These are phyloP conservation scores for Mortierella hygrophila DNA, from an alignment of 192 early-diverging fungal genomes.

Conservation along the genomic window DNA sequence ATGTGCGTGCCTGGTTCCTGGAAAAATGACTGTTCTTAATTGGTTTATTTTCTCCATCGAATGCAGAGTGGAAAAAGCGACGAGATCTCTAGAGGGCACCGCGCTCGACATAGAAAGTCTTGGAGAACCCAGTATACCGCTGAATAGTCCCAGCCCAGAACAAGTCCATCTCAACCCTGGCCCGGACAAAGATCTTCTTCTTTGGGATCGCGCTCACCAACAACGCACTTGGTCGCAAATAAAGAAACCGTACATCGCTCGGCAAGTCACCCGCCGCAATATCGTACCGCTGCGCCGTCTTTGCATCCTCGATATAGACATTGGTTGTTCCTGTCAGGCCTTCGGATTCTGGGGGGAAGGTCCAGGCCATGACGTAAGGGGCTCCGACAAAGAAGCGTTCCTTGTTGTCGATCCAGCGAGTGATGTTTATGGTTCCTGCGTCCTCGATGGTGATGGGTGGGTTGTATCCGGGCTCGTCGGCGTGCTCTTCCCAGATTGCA, in stretches of 20 bases:
- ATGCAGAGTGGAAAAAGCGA: background rate
- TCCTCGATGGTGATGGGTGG: constrained; percentile 30
- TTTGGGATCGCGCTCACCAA: constrained; percentile 27
- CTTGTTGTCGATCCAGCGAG: constrained; percentile 38
- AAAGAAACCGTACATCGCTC: constrained; percentile 36
- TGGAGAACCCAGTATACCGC: constrained; percentile 42
- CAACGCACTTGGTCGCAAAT: constrained; percentile 26
- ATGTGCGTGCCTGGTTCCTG: too few species aligned
- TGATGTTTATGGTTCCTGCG: constrained; percentile 30
- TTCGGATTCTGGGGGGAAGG: constrained; percentile 15
- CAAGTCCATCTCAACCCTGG: constrained; percentile 39
- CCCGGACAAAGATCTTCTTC: constrained; percentile 26
- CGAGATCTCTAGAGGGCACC: constrained; percentile 27
- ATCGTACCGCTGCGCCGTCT: constrained; percentile 37
- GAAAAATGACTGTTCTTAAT: background rate
- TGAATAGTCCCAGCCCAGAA: constrained; percentile 31
- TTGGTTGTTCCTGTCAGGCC: constrained; percentile 21
- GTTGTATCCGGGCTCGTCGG: constrained; percentile 38
- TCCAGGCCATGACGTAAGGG: constrained; percentile 49
- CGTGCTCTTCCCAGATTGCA: constrained; percentile 26
- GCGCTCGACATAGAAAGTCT: constrained; percentile 38
- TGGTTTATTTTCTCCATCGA: background rate
- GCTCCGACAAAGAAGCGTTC: constrained; percentile 41
- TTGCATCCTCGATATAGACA: constrained; percentile 43
- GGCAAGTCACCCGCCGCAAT: constrained; percentile 33